Base-by-base conservation (phyloP, 495 filamentous ascomycete genomes). In the Terfezia boudieri region DNA sequence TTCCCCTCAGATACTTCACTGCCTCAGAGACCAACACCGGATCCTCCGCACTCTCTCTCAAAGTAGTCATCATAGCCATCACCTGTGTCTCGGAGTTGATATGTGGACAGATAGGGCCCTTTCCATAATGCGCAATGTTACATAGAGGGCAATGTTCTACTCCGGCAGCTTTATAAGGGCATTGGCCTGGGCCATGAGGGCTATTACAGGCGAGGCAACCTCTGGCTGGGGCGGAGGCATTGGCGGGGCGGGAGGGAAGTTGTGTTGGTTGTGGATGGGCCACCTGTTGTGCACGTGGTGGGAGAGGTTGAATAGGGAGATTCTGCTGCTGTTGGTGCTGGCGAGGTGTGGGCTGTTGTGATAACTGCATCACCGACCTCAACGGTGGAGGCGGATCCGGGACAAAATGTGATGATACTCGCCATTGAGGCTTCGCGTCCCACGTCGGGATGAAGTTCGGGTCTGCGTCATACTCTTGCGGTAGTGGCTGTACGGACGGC, bases 121-220 rank as follows among this genome's bases (percentile, higher is more conserved):
- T 50, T 16, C 79, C 78, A 55, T 68, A 78, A 58, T 86, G 82
- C 4, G 82, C 78, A 23, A 80, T 66, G 9, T 80, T 79, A 59
- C 82, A 86, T 4, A 84, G 70, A 9, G 71, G 72, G 61, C 82
- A 86, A 53, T 70, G 63, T 60, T 86, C 80, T 9, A 72, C 68
- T 0, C 79, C 80, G 17, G 77, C 75, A 7, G 68, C 23, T 59
- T 76, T 81, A 46, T 84, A 67, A 3, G 73, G 74, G 58, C 82
- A 86, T 14, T 62, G 62, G 7, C 83, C 83, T 9, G 61, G 56
- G 2, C 67, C 62, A 61, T 86, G 82, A 17, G 50, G 51, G 12
- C 62, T 59, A 4, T 60, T 54, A 66, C 82, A 86, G 16, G 73
- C 77, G 2, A 68, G 55, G 58, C 82, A 86, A 26, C n/a, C 49